Evolutionary conservation across 2,329 filamentous ascomycete species (phyloP), one percentile per base, ranked within the genome.

Genomic region (Aureobasidium melanogenum): DNA sequence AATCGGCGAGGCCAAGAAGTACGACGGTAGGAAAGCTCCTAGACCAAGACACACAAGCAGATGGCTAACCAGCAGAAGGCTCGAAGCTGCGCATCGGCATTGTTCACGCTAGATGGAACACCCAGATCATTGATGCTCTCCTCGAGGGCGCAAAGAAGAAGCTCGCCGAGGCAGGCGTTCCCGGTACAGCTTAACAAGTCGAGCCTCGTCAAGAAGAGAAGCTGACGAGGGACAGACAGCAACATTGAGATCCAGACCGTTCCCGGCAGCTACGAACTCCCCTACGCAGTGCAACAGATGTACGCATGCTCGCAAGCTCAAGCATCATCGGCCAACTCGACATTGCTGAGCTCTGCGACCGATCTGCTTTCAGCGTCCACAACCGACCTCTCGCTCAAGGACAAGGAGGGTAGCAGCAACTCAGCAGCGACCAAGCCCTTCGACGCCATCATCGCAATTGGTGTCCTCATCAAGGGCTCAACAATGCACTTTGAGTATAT

Each of bases 401-500:
- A 50, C 24, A 39, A 63, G 15, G 71, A 78, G 66, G 76, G 61
- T 68, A 75, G 51, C 34, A 65, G 65, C 47, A 73, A 69, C 41
- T 69, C 78, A 19, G 64, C 79, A 22, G 79, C 64, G 76, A 82
- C 62, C 77, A 80, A 61, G 54, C 84, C 91, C 22, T 97, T 97
- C 70, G 93, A 97, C 72, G 94, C 94, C 64, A 86, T 99, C 65
- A 92, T 99, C 67, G 91, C 94, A 58, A 89, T 99, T 67, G 94
- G 94, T 61, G 92, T 96, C 61, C 84, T 99, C 64, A 97, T 99
- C 79, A 99, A 99, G 80, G 94, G 94, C 73, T 89, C 96, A 77
- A 97, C 94, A 7, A 97, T 97, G 91, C 94, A 99, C 77, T 99
- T 99, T 71, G 94, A 99, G 77, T 97, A 99, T 78, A 99, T 99